Conservation (phyloP, 2,329 filamentous ascomycete genomes). For the Epichloe aotearoae region DNA sequence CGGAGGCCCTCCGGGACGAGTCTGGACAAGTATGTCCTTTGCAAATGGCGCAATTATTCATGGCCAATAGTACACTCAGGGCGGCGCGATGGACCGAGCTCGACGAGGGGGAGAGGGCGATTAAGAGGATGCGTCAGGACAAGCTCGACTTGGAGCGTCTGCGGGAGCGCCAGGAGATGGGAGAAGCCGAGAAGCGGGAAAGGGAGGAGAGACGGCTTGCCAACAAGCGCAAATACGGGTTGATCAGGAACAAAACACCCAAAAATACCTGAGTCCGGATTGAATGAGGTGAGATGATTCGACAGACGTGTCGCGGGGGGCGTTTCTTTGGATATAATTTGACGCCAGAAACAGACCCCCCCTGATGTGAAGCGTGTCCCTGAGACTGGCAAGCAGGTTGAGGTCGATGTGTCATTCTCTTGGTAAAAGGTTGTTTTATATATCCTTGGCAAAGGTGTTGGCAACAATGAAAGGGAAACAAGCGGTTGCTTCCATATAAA, state of each 20-base stretch:
- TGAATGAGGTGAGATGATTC: background rate
- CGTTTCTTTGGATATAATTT: background rate
- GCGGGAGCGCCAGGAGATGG: constrained; percentile 7
- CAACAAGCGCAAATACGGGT: constrained; percentile 13
- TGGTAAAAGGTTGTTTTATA: constrained; percentile 6
- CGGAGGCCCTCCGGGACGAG: constrained; percentile 2
- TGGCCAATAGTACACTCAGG: constrained; percentile 8
- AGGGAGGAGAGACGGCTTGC: constrained; percentile 11
- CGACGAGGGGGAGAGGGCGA: constrained; percentile 7
- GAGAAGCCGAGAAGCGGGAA: constrained; percentile 6
- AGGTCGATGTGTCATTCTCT: background rate
- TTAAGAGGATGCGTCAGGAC: constrained; percentile 11
- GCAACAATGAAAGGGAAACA: constrained; percentile 56
- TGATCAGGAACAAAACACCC: constrained; percentile 9
- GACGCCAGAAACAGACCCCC: background rate
- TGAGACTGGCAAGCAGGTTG: no score
- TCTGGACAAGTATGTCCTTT: constrained; percentile 9
- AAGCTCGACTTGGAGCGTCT: constrained; percentile 9
- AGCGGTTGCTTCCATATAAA: constrained; percentile 51
- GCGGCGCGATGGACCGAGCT: constrained; percentile 9
- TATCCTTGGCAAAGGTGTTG: constrained; percentile 50
- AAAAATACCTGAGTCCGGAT: background rate
- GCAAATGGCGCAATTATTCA: constrained; percentile 11
- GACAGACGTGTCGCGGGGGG: background rate
- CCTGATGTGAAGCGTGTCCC: background rate